Base-by-base conservation (phyloP, 164 flowering plant genomes). In the Piper betle region DNA sequence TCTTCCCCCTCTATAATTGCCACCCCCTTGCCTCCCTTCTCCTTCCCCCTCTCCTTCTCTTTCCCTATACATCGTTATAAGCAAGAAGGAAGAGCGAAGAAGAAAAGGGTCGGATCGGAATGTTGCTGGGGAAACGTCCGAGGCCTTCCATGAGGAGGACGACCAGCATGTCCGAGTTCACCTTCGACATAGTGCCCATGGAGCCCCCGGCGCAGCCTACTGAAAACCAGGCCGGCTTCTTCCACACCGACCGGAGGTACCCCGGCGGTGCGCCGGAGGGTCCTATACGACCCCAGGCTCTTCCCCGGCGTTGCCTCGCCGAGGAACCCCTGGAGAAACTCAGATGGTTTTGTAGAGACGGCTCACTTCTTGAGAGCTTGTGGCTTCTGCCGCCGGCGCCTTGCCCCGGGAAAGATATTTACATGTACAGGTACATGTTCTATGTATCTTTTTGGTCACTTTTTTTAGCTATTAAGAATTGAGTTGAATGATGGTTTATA, bases 71-170 rank as follows among this genome's bases (percentile, higher is more conserved):
- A 59, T 41, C 9, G 38, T 54, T 38, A 39, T 20, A n/a, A 6
- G 20, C 52, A 59, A 40, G n/a, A 37, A 59, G 11, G 20, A 37
- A 33, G 12, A 37, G 37, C 9, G 20, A 5, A 41, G 53, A 37
- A 20, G 11, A 11, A 41, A 43, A 40, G 17, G 42, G 38, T 55
- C 52, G 16, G 39, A 46, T 64, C 57, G 69, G 64, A 57, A 81
- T 79, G 86, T 52, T 79, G 85, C 53, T 84, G 66, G 90, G 90
- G 3, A 87, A 87, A 81, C 62, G 90, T 37, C 79, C 81, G 3
- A 75, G 90, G 2, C 76, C 75, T 16, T 76, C 74, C 15, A 78
- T 84, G 70, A 81, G 62, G 73, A 82, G 87, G 64, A 87, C 91
- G 1, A 77, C 84, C 8, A 87, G 87, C 78, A 71, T 82, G 81